Conservation (phyloP, 2,329 filamentous ascomycete species). For the Aureobasidium sp. region DNA sequence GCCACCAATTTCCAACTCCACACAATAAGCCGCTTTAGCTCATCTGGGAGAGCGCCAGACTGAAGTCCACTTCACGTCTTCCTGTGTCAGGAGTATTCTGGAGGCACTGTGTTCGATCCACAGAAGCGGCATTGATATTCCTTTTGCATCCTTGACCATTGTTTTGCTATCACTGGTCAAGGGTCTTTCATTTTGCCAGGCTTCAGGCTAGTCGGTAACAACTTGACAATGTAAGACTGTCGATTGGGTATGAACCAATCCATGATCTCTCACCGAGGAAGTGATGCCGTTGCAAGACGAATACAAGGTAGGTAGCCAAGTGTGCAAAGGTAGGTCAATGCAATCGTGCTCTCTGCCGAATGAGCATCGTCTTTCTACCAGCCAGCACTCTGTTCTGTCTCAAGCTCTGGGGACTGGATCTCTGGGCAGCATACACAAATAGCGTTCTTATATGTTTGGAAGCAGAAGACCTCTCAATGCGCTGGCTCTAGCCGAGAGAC, state of each 20-base stretch:
- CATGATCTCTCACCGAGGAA: not conserved
- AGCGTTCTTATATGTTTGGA: too few relatives aligned
- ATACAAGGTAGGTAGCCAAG: not conserved
- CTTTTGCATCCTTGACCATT: not conserved
- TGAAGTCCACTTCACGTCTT: slow-evolving; percentile 10
- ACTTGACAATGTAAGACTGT: not conserved
- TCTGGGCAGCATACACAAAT: too few relatives aligned
- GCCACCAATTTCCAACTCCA: not conserved
- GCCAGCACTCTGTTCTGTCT: too few relatives aligned
- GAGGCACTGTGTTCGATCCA: slow-evolving; percentile 14
- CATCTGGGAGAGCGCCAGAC: slow-evolving; percentile 14
- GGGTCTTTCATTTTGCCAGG: not conserved
- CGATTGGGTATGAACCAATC: not conserved
- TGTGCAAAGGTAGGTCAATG: not conserved
- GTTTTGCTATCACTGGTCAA: not conserved
- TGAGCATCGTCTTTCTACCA: too few relatives aligned
- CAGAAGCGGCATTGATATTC: slow-evolving; percentile 7
- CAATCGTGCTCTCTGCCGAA: too few relatives aligned
- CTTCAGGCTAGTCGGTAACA: not conserved
- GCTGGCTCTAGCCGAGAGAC: too few relatives aligned
- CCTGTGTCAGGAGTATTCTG: not conserved
- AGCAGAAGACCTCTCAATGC: too few relatives aligned
- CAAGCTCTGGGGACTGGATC: too few relatives aligned
- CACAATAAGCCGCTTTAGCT: slow-evolving; percentile 10
- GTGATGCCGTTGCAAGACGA: not conserved